Conservation (phyloP, 257 asterid genomes). For the Eustoma russellianum region DNA sequence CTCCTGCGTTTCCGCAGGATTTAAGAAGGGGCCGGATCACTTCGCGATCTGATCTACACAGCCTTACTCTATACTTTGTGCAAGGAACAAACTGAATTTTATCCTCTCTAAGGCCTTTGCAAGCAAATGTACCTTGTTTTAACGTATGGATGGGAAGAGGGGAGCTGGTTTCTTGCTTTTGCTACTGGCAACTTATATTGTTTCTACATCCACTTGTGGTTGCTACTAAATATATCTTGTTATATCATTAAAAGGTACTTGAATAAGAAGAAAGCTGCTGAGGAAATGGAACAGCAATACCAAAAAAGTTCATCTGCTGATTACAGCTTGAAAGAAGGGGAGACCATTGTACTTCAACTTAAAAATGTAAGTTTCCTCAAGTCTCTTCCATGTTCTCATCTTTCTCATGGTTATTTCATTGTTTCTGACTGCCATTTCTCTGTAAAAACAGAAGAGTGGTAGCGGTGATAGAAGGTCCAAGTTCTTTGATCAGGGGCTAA, state of each 20-base stretch:
- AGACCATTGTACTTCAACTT: slow-evolving; percentile 77
- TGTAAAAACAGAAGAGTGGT: slow-evolving; percentile 43
- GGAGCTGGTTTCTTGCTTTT: no score
- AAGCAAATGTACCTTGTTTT: no score
- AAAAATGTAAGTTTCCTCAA: slow-evolving; percentile 44
- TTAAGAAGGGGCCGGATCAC: no score
- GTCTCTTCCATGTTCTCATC: neutral
- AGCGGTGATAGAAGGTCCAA: slow-evolving; percentile 45
- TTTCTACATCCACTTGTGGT: no score
- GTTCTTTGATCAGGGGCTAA: slow-evolving; percentile 80
- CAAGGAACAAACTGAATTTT: no score
- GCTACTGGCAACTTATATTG: neutral
- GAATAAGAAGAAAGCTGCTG: slow-evolving; percentile 89
- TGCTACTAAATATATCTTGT: slow-evolving; percentile 1
- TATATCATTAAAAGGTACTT: slow-evolving; percentile 54
- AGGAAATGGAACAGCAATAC: slow-evolving; percentile 95
- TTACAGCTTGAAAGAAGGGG: slow-evolving; percentile 95
- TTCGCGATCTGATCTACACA: no score
- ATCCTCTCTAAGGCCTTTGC: no score
- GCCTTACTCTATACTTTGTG: no score
- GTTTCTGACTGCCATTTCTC: neutral
- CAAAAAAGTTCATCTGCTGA: slow-evolving; percentile 73
- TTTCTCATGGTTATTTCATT: no score
- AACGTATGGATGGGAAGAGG: no score
- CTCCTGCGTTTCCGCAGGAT: no score